A percentile compares a stretch with the other conserved stretches of the same genome.
These are phyloP conservation scores for Cladosporium sp. DNA, from an alignment of 2,329 filamentous ascomycete species.

Conservation along the genomic window DNA sequence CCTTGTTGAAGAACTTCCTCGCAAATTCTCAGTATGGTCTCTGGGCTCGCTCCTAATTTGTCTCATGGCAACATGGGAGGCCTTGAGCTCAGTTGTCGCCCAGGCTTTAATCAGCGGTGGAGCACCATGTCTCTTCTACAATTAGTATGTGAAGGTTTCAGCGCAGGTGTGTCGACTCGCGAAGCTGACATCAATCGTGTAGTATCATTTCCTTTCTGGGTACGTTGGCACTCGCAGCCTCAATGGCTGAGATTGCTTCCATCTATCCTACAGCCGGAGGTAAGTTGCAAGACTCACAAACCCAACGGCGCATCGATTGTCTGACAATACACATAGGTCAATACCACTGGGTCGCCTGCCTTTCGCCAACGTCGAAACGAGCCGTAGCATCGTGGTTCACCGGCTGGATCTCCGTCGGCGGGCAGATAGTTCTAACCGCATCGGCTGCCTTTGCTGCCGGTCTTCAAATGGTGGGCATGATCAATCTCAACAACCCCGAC, in stretches of 20 bases:
- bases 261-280: slow-evolving; percentile 39
- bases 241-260: slow-evolving; percentile 44
- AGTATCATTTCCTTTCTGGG: slow-evolving; percentile 47
- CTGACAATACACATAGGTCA: slow-evolving; percentile 37
- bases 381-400: slow-evolving; percentile 42
- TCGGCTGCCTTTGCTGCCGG: slow-evolving; percentile 23
- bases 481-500: slow-evolving; percentile 32
- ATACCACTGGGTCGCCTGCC: slow-evolving; percentile 49
- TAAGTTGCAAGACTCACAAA: neutral
- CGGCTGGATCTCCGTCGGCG: slow-evolving; percentile 27
- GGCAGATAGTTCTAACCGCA: slow-evolving; percentile 24
- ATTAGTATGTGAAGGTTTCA: slow-evolving; percentile 38
- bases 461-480: slow-evolving; percentile 28
- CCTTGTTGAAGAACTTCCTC: slow-evolving; percentile 30
- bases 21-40: slow-evolving; percentile 40
- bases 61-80: slow-evolving; percentile 56
- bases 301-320: neutral
- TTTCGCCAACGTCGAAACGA: slow-evolving; percentile 38
- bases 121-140: slow-evolving; percentile 50
- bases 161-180: neutral
- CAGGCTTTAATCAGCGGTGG: slow-evolving; percentile 48
- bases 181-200: neutral
- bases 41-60: slow-evolving; percentile 48
- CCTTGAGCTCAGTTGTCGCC: slow-evolving; percentile 49
- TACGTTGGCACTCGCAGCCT: slow-evolving; percentile 42